These are phyloP conservation scores for Torulaspora maleeae DNA, from an alignment of 805 yeast genomes.

Conservation along the genomic window DNA sequence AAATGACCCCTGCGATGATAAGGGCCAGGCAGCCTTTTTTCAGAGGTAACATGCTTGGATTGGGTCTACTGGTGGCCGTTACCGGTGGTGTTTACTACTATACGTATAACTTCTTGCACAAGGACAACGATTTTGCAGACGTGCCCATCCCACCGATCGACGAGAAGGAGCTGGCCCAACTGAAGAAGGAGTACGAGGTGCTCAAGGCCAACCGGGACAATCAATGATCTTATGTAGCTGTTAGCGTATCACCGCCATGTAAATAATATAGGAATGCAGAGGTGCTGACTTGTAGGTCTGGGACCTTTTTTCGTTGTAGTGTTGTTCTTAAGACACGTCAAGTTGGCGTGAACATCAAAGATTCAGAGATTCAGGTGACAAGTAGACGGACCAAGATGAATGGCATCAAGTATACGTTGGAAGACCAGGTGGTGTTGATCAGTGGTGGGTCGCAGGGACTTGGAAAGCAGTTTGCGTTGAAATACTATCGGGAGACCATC, in stretches of 20 bases:
- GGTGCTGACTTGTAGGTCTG: background rate
- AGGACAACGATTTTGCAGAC: constrained; percentile 76
- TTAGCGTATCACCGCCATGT: constrained; percentile 1
- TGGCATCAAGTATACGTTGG: constrained; percentile 30
- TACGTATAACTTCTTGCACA: constrained; percentile 61
- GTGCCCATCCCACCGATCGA: constrained; percentile 92
- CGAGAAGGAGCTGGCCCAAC: constrained; percentile 65
- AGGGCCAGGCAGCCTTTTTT: constrained; percentile 87
- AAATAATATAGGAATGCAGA: background rate
- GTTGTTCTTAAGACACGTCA: background rate
- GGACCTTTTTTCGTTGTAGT: background rate
- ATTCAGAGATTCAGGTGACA: background rate
- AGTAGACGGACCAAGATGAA: background rate
- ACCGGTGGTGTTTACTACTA: constrained; percentile 61
- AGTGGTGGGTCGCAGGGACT: constrained; percentile 95
- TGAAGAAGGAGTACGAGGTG: constrained; percentile 67
- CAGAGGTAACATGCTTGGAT: constrained; percentile 64
- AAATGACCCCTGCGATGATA: constrained; percentile 90
- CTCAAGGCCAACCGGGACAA: constrained; percentile 24
- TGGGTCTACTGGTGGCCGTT: constrained; percentile 55
- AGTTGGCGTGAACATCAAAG: too few relatives aligned
- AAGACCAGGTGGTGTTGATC: constrained; percentile 59
- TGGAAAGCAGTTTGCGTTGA: constrained; percentile 71
- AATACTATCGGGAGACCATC: constrained; percentile 39
- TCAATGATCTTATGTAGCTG: constrained; percentile 1